Percentiles rank a stretch among this genome's conserved stretches.
phyloP scores from a whole-genome alignment of 2,329 filamentous ascomycete species.

The Cordyceps cateniannulata region DNA sequence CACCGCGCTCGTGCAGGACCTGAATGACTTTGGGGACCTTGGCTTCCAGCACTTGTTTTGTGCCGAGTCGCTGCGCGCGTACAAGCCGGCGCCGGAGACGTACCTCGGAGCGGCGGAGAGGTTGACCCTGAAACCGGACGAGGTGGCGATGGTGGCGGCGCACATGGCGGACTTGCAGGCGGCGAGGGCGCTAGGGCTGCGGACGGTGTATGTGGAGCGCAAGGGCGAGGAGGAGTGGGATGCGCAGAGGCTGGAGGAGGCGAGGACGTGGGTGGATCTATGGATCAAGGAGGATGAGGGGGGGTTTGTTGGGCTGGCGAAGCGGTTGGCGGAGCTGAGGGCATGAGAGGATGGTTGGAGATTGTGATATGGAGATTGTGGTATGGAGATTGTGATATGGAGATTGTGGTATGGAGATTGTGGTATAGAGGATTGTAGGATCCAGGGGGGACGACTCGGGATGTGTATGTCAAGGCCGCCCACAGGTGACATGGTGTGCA shows the following conservation, averaged over 20 bases:
- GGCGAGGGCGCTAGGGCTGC: slow-evolving; percentile 57
- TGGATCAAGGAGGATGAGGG: slow-evolving; percentile 29
- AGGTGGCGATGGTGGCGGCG: slow-evolving; percentile 73
- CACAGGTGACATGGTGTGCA: too few species aligned
- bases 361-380: too few species aligned
- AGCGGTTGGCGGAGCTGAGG: slow-evolving; percentile 20
- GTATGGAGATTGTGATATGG: too few species aligned
- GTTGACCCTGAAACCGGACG: slow-evolving; percentile 47
- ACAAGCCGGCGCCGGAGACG: slow-evolving; percentile 64
- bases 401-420: too few species aligned
- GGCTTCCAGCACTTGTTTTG: slow-evolving; percentile 58
- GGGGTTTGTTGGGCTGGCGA: slow-evolving; percentile 26
- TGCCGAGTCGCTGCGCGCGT: slow-evolving; percentile 64
- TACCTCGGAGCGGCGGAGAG: slow-evolving; percentile 61
- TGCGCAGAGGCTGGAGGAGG: slow-evolving; percentile 44
- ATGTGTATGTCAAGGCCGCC: too few species aligned
- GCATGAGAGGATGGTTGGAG: background rate
- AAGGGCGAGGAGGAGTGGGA: slow-evolving; percentile 55
- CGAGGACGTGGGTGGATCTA: slow-evolving; percentile 37
- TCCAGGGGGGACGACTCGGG: too few species aligned
- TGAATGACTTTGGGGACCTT: slow-evolving; percentile 51
- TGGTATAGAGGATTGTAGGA: too few species aligned
- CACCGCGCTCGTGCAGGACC: slow-evolving; percentile 55
- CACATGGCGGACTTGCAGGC: slow-evolving; percentile 64
- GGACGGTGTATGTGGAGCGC: slow-evolving; percentile 70